Base-by-base conservation (phyloP, 1,139 yeast species). In the Kurtzmaniella quercitrusa region DNA sequence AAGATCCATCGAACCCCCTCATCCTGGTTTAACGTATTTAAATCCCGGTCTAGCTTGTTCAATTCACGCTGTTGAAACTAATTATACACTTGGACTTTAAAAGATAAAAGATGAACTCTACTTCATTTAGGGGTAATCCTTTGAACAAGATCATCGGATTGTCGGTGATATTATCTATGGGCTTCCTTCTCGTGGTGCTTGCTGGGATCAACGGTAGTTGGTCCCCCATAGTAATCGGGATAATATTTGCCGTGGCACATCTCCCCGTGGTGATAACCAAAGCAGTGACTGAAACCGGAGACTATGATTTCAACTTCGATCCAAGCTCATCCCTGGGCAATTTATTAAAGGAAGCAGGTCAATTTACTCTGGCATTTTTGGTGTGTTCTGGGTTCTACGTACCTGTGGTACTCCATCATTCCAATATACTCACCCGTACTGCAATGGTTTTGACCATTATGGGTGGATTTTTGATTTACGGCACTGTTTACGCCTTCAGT, bases 121-220 rank as follows among this genome's bases (percentile, higher is more conserved):
- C 66, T 2, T 36, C 49, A 22, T 54, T 61, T 48, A 57, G 53
- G 38, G 45, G 45, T 16, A 82, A 82, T 52, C 94, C 94, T 12
- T 68, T 87, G 45, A 80, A 83, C 50, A 82, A 81, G 55, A 85
- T 87, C 58, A 85, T 87, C 34, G 81, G 83, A 1, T 78, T 88
- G 32, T 82, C 94, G 17, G 71, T 84, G 37, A 80, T 86, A 33
- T 71, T 87, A 38, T 87, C 95, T 1, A 70, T 83, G 58, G 95
- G 96, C 11, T 87, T 87, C 53, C 74, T 88, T 38, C 68, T 86
- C 45, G 82, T 86, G 40, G 82, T 87, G n/a, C 71, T 87, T 17
- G 88, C 94, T 14, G 87, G 91, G 19, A 69, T 85, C 16, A 82
- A 74, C 57, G 84, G 85, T 42, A 85, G 84, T 59, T 87, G 95